phyloP scores from a whole-genome alignment of 352 stramenopile species.

The Phytophthora multivora region DNA sequence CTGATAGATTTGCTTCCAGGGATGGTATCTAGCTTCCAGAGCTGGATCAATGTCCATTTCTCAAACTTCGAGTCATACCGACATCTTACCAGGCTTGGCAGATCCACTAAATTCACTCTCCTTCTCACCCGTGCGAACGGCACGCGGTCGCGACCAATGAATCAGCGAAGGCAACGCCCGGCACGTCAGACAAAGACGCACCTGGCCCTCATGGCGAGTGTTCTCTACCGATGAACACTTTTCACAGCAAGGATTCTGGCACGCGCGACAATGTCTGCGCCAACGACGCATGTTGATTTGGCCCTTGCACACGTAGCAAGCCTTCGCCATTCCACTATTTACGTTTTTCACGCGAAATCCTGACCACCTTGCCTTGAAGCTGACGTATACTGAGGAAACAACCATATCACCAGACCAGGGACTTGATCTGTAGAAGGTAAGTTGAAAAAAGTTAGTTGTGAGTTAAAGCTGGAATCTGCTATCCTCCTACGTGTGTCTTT shows the following conservation, averaged over 20 bases:
- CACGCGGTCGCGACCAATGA: slow-evolving; percentile 67
- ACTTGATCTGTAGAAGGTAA: no score
- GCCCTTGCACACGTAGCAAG: slow-evolving; percentile 70
- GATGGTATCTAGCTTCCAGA: slow-evolving; percentile 21
- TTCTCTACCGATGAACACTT: slow-evolving; percentile 73
- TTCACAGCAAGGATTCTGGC: slow-evolving; percentile 68
- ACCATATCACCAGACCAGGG: no score
- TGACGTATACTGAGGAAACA: slow-evolving; percentile 61
- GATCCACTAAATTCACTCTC: slow-evolving; percentile 70
- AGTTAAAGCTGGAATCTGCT: no score
- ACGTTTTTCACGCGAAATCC: slow-evolving; percentile 79
- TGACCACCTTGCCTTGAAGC: slow-evolving; percentile 75
- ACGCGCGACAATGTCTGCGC: slow-evolving; percentile 72
- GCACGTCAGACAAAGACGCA: slow-evolving; percentile 68
- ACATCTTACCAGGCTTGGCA: slow-evolving; percentile 72
- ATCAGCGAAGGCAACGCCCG: slow-evolving; percentile 64
- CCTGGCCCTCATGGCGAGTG: slow-evolving; percentile 66
- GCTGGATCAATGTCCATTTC: slow-evolving; percentile 48
- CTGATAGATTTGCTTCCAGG: background rate
- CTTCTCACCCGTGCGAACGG: slow-evolving; percentile 70
- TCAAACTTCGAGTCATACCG: slow-evolving; percentile 72
- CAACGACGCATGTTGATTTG: slow-evolving; percentile 76
- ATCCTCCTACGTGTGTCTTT: no score
- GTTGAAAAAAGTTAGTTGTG: no score
- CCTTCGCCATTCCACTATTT: slow-evolving; percentile 70